Conservation (phyloP, 2,329 filamentous ascomycete genomes). For the Stemphylium beticola region DNA sequence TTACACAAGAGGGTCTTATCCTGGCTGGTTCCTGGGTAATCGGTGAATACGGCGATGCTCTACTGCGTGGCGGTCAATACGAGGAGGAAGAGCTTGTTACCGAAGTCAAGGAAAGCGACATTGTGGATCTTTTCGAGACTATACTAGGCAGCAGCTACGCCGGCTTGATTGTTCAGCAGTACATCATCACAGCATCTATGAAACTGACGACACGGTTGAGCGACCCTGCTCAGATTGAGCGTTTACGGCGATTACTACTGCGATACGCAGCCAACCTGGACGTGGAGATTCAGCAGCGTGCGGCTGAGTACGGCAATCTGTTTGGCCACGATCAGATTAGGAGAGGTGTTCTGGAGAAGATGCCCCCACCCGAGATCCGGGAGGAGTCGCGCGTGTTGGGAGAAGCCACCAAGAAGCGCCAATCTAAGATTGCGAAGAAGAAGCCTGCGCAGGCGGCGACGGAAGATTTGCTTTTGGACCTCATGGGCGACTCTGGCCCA, state of each 20-base stretch:
- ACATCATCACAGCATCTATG: slow-evolving; percentile 93
- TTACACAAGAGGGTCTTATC: slow-evolving; percentile 94
- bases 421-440: slow-evolving; percentile 67
- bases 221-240: slow-evolving; percentile 84
- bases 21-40: slow-evolving; percentile 96
- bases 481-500: slow-evolving; percentile 84
- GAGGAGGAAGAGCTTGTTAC: slow-evolving; percentile 90
- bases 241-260: slow-evolving; percentile 78
- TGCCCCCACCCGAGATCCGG: slow-evolving; percentile 96
- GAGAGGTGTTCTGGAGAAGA: slow-evolving; percentile 90
- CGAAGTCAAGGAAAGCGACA: slow-evolving; percentile 83
- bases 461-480: slow-evolving; percentile 86
- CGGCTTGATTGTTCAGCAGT: slow-evolving; percentile 89
- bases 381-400: slow-evolving; percentile 92
- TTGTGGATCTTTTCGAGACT: slow-evolving; percentile 89
- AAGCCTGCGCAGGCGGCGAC: slow-evolving; percentile 81
- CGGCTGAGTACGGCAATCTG: slow-evolving; percentile 94
- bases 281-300: slow-evolving; percentile 93
- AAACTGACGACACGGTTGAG: slow-evolving; percentile 90
- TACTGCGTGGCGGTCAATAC: slow-evolving; percentile 88
- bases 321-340: slow-evolving; percentile 89
- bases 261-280: slow-evolving; percentile 85
- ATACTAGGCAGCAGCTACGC: slow-evolving; percentile 96
- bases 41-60: slow-evolving; percentile 90
- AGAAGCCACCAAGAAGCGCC: slow-evolving; percentile 66